Evolutionary conservation across 345 rosid genomes (phyloP).

Genomic region (Dipteronia sinensis): DNA sequence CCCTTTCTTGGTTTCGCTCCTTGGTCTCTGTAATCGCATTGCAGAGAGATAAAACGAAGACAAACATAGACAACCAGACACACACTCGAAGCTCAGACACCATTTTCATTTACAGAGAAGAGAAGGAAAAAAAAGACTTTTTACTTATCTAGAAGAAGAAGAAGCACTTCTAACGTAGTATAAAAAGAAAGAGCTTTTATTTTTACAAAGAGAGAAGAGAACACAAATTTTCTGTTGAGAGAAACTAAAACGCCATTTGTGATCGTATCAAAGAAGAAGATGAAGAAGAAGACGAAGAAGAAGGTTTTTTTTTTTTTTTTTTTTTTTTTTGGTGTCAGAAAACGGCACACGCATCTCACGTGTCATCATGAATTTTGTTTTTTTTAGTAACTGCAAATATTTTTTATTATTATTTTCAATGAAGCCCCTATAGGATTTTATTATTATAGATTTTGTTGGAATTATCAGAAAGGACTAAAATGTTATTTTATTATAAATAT

Average conservation of each 20-base stretch:
- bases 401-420: not conserved
- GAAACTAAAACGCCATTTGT: conserved; percentile 39
- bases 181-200: not conserved
- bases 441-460: too few relatives aligned
- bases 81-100: conserved; percentile 23
- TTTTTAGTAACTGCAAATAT: not conserved
- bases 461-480: too few relatives aligned
- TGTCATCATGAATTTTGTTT: not conserved
- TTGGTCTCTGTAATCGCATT: conserved; percentile 22
- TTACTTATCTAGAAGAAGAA: not conserved
- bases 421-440: not conserved
- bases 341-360: conserved; percentile 14
- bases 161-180: not conserved
- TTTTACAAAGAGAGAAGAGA: not conserved
- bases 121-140: not conserved
- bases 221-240: not conserved
- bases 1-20: conserved; percentile 37
- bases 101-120: conserved; percentile 23
- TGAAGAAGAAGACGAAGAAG: not conserved
- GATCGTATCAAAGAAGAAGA: not conserved
- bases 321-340: not conserved
- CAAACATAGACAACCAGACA: conserved; percentile 23
- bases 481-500: too few relatives aligned
- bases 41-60: conserved; percentile 9
- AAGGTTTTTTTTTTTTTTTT: too few relatives aligned